Evolutionary conservation across 306 rosid species (phyloP).

Genomic region (Lablab purpureus): DNA sequence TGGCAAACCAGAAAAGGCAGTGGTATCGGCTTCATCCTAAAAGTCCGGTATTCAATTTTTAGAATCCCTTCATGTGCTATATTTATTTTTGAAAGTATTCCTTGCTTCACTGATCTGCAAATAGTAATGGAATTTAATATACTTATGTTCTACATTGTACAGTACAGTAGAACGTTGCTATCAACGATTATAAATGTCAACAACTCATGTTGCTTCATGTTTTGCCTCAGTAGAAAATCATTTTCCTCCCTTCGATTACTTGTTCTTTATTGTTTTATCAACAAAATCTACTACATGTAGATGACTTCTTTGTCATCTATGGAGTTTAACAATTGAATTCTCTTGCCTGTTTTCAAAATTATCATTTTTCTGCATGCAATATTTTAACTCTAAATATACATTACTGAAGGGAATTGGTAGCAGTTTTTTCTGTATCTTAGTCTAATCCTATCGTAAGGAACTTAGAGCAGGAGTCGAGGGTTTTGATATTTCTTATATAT

Average conservation of each 20-base stretch:
- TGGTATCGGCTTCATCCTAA: constrained; percentile 95
- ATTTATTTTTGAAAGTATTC: constrained; percentile 22
- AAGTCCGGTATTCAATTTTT: constrained; percentile 63
- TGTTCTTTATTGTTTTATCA: background rate
- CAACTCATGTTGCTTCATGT: constrained; percentile 11
- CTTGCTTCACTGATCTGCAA: constrained; percentile 33
- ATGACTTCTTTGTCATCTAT: background rate
- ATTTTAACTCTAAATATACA: constrained; percentile 5
- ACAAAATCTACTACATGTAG: background rate
- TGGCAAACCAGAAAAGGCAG: constrained; percentile 95
- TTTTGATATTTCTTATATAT: constrained; percentile 5
- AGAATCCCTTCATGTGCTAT: constrained; percentile 26
- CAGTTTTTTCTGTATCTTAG: background rate
- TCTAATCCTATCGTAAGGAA: constrained; percentile 9
- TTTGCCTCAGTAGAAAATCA: constrained; percentile 27
- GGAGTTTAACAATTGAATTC: constrained; percentile 21
- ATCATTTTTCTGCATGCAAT: background rate
- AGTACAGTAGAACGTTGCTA: background rate
- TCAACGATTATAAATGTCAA: constrained; percentile 17
- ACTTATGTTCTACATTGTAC: background rate
- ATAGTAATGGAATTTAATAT: constrained; percentile 3
- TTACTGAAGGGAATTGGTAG: constrained; percentile 5
- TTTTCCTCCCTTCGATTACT: constrained; percentile 18
- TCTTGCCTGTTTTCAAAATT: constrained; percentile 7
- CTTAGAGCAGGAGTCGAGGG: constrained; percentile 8